Base-by-base conservation (phyloP, 805 yeast genomes). In the Hyphopichia homilentoma region DNA sequence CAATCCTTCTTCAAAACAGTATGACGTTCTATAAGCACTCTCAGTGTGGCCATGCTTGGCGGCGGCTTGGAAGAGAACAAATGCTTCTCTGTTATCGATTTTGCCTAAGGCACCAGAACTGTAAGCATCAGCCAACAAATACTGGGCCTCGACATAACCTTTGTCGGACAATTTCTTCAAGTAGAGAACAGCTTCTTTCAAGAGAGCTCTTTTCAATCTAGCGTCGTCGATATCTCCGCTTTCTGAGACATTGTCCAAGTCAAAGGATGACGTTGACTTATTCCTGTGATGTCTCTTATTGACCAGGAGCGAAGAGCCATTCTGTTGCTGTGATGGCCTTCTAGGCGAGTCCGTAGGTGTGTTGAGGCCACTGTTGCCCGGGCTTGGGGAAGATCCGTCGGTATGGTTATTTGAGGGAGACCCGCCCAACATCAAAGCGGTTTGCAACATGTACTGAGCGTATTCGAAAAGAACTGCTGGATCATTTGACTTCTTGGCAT, bases 41-140 rank as follows among this genome's bases (percentile, higher is more conserved):
- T 90, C 97, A 4, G 84, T 73, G 54, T 90, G 97, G 17, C 90
- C 93, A 47, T 86, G 90, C 53, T 93, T 90, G 3, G 96, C 96
- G 5, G 97, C 96, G 21, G 84, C 67, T 51, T 82, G 88, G 54
- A 93, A 93, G 35, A 85, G 70, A 2, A 57, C 45, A 46, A 86
- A 81, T 2, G 97, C 83, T 43, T 84, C 89, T 41, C 73, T 77
- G 45, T 81, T 72, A 32, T 89, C 95, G 7, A 81, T 67, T 53
- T 83, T 84, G 1, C 89, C 93, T 35, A 88, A 70, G 0, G 85
- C 86, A 3, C 95, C 95, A 2, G 90, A 79, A 8, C 89, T 74
- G 55, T 81, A 81, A 0, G 90, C 88, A 57, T 90, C 97, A n/a
- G 80, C 98, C 19, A 93, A 62, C 17, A 89, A 68, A 51, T 90